Base-by-base conservation (phyloP, 345 rosid species). In the Gossypium herbaceum region DNA sequence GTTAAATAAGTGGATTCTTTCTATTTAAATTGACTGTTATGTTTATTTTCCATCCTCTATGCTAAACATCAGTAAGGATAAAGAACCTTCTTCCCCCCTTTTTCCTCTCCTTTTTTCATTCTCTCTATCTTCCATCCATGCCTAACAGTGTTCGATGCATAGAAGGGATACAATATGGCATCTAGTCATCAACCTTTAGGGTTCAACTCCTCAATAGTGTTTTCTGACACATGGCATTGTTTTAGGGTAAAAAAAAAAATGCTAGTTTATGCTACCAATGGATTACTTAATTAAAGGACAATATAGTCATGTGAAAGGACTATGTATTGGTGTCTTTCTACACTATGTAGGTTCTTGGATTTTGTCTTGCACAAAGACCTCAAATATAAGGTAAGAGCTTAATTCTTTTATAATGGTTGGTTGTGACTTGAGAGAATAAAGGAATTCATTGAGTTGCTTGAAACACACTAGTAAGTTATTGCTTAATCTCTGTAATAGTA, bases 391-490 rank as follows among this genome's bases (percentile, higher is more conserved):
- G 74, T 61, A 59, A 19, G 76, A 47, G 45, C 69, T 61, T 47
- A 29, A 34, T 68, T 12, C 58, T 12, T 24, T 48, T 19, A 57
- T 60, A 60, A 68, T 52, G 24, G 71, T 64, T 77, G 59, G 3
- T 55, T 56, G 16, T 27, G 34, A 58, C 17, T 20, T 74, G 11
- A 13, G 68, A 64, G 16, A 39, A 44, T 70, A 63, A 25, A 61
- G 57, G 39, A 69, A 41, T 20, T 20, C 25, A 11, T 9, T n/a
- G 1, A 17, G 67, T 15, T 73, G 48, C 15, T 9, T 47, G n/a
- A 45, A 71, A 25, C 61, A 59, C 71, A 1, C 72, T 9, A 9
- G 64, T 52, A 67, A 76, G 71, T 62, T 80, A 62, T 75, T 24
- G 75, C 70, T 80, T 77, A 25, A 13, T 64, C 47, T 79, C 13